Evolutionary conservation across 2,329 filamentous ascomycete genomes (phyloP).

Genomic region (Scytalidium lignicola): DNA sequence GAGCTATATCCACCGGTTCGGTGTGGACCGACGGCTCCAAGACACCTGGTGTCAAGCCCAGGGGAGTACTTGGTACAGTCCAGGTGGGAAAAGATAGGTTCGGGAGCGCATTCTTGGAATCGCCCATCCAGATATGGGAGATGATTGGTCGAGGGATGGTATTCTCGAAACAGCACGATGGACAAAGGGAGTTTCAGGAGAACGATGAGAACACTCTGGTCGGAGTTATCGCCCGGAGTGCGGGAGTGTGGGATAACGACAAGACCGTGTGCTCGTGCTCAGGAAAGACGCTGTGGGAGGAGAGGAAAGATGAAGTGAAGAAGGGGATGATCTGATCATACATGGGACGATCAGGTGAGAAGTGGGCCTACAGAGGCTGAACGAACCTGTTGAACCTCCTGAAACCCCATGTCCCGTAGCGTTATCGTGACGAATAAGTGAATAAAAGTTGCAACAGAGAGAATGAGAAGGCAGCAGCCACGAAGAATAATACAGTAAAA

Average conservation of each 20-base stretch:
- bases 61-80: slow-evolving; percentile 69
- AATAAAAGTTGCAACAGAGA: neutral
- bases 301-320: slow-evolving; percentile 80
- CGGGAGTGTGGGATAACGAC: slow-evolving; percentile 98
- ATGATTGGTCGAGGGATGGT: slow-evolving; percentile 91
- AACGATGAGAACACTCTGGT: slow-evolving; percentile 85
- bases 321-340: slow-evolving; percentile 78
- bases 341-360: slow-evolving; percentile 16
- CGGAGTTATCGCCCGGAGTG: slow-evolving; percentile 89
- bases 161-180: slow-evolving; percentile 62
- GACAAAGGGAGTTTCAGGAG: slow-evolving; percentile 52
- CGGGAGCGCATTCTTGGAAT: slow-evolving; percentile 76
- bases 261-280: slow-evolving; percentile 98
- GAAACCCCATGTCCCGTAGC: neutral
- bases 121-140: slow-evolving; percentile 86
- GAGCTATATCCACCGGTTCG: slow-evolving; percentile 75
- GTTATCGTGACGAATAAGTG: neutral
- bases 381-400: too few relatives aligned
- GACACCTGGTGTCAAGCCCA: slow-evolving; percentile 35
- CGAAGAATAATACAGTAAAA: neutral
- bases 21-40: slow-evolving; percentile 58
- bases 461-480: neutral
- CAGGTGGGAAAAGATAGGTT: slow-evolving; percentile 70
- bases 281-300: slow-evolving; percentile 97
- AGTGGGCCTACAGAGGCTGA: too few relatives aligned